phyloP scores from a whole-genome alignment of 345 rosid species.

The Eucalyptus sp. region DNA sequence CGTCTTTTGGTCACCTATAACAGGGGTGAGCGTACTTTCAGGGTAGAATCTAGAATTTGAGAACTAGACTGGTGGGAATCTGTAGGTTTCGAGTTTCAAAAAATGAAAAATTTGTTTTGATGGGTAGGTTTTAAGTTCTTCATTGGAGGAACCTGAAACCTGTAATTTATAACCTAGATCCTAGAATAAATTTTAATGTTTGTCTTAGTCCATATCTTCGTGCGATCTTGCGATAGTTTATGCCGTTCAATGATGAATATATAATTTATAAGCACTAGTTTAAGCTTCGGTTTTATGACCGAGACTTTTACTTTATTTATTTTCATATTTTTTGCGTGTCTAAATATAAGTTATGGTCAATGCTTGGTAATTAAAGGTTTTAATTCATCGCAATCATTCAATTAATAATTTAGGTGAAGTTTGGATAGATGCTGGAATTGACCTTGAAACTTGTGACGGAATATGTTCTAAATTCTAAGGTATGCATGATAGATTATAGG shows the following conservation, averaged over 20 bases:
- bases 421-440: accelerated
- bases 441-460: accelerated
- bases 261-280: too few relatives aligned
- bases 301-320: too few relatives aligned
- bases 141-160: accelerated
- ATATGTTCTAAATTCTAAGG: too few relatives aligned
- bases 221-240: accelerated
- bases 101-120: accelerated
- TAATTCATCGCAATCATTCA: too few relatives aligned
- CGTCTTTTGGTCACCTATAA: accelerated
- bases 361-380: too few relatives aligned
- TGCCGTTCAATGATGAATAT: accelerated
- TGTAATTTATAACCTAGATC: accelerated
- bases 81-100: too few relatives aligned
- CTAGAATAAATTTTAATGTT: too few relatives aligned
- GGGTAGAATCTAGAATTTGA: accelerated
- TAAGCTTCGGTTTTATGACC: accelerated
- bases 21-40: accelerated
- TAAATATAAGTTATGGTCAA: too few relatives aligned
- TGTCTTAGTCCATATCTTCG: too few relatives aligned
- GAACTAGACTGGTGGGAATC: accelerated
- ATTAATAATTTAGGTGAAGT: too few relatives aligned
- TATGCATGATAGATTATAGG: accelerated
- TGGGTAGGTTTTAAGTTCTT: accelerated
- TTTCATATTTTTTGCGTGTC: accelerated